Conservation (phyloP, 371 early-diverging fungal species). For the Racocetra persica region DNA sequence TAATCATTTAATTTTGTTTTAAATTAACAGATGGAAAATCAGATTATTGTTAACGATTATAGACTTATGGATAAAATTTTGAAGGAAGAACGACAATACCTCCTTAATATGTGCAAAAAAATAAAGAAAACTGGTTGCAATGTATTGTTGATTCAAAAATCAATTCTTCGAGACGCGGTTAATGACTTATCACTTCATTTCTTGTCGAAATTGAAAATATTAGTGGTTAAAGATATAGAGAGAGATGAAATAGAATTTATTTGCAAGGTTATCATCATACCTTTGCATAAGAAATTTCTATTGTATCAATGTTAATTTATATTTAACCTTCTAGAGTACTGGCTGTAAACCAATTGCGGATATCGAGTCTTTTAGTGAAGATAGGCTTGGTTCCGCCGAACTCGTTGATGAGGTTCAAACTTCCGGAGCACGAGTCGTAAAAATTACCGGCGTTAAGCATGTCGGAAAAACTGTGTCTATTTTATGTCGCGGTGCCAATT, state of each 20-base stretch:
- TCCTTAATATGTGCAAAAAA: slow-evolving; percentile 98
- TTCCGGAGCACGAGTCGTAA: slow-evolving; percentile 90
- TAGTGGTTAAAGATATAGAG: slow-evolving; percentile 98
- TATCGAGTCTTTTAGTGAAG: slow-evolving; percentile 96
- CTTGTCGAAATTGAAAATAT: slow-evolving; percentile 96
- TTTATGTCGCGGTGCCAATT: slow-evolving; percentile 96
- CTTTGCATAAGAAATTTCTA: slow-evolving; percentile 11
- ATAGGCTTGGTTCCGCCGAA: slow-evolving; percentile 96
- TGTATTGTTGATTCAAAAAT: slow-evolving; percentile 98
- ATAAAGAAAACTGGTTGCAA: slow-evolving; percentile 99
- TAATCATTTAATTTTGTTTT: not conserved
- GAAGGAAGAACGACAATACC: slow-evolving; percentile 98
- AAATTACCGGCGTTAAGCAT: slow-evolving; percentile 92
- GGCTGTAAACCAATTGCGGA: slow-evolving; percentile 99
- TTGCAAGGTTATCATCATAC: slow-evolving; percentile 74
- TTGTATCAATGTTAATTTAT: not conserved
- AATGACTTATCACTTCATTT: slow-evolving; percentile 98
- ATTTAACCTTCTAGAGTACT: slow-evolving; percentile 66
- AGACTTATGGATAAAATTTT: slow-evolving; percentile 99
- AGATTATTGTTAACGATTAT: slow-evolving; percentile 98
- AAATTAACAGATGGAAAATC: slow-evolving; percentile 93
- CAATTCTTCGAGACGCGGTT: slow-evolving; percentile 98
- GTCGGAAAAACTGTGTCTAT: slow-evolving; percentile 94
- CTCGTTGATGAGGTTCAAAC: slow-evolving; percentile 92
- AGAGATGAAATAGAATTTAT: slow-evolving; percentile 99